Conservation (phyloP, 2,329 filamentous ascomycete genomes). For the Ciborinia camelliae region DNA sequence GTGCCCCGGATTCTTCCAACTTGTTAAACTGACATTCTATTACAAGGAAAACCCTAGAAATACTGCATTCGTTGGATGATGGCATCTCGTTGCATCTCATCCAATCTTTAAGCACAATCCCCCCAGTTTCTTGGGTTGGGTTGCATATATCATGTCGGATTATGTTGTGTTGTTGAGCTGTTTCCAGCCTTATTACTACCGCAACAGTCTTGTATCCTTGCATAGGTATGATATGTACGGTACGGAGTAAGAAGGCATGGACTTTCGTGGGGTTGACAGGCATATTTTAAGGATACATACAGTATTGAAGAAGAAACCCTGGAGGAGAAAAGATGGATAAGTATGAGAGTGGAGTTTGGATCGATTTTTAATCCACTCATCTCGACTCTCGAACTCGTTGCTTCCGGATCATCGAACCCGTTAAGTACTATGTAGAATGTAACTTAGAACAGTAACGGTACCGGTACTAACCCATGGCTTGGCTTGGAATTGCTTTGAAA, state of each 20-base stretch:
- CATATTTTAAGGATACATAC: background rate
- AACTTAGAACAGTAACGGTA: too few relatives aligned
- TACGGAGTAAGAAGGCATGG: conserved; percentile 15
- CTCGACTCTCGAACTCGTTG: conserved; percentile 2
- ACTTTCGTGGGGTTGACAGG: conserved; percentile 14
- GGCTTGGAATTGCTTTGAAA: conserved; percentile 8
- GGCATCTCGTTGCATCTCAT: conserved; percentile 3
- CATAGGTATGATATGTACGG: too few relatives aligned
- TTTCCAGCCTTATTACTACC: conserved; percentile 21
- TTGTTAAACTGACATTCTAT: conserved; percentile 1
- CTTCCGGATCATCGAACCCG: too few relatives aligned
- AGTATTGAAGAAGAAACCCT: background rate
- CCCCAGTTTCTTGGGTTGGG: conserved; percentile 9
- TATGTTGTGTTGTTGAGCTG: conserved; percentile 16
- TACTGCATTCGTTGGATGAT: conserved; percentile 10
- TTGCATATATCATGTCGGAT: conserved; percentile 5
- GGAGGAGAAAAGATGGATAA: background rate
- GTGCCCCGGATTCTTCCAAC: conserved; percentile 15
- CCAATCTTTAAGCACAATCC: conserved; percentile 7
- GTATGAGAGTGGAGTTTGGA: conserved; percentile 7
- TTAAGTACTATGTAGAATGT: too few relatives aligned
- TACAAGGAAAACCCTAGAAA: conserved; percentile 3
- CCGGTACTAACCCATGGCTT: background rate
- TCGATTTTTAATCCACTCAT: conserved; percentile 1
- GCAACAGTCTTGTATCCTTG: conserved; percentile 12